Base-by-base conservation (phyloP, 345 rosid species). In the Populus deltoides region DNA sequence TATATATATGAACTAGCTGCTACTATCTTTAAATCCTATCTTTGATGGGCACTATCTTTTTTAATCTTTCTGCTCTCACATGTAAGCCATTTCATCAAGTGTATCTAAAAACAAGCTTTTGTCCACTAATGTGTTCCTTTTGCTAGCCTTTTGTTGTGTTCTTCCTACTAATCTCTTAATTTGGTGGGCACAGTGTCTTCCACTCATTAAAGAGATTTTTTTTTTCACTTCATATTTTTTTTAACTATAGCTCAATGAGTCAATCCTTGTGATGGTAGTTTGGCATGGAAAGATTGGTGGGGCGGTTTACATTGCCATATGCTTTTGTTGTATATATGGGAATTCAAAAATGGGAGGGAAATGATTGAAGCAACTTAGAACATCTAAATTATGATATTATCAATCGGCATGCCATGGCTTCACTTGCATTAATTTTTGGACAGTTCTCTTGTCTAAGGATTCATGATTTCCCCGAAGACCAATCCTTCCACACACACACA, bases 171-270 rank as follows among this genome's bases (percentile, higher is more conserved):
- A 53, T 71, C 47, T 71, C 47, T 62, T 27, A 27, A 1, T 27
- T 25, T 80, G 79, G 81, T 86, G 87, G 81, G 80, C 45, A 74
- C 77, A 70, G 80, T 57, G 82, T 77, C 81, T 77, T 81, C 79
- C 84, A 81, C 85, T 83, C 68, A 83, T 79, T 55, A 75, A 69
- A 62, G 73, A 61, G 20, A 53, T 36, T 13, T 5, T 45, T 55
- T 18, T 33, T 18, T 33, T 57, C 22, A 36, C 16, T 18, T n/a
- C 53, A 59, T 36, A 16, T 47, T 55, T 55, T 18, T 20, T 72
- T 31, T 7, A 17, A 10, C 11, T 33, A 1, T 55, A 24, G 6
- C 10, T 59, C 53, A 24, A 13, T 25, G 62, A 41, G 74, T 72
- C 75, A 75, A 78, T 71, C 75, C 16, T n/a, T 16, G 25, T 22